Evolutionary conservation across 1,139 yeast species (phyloP).

Genomic region (Scheffersomyces stambukii): DNA sequence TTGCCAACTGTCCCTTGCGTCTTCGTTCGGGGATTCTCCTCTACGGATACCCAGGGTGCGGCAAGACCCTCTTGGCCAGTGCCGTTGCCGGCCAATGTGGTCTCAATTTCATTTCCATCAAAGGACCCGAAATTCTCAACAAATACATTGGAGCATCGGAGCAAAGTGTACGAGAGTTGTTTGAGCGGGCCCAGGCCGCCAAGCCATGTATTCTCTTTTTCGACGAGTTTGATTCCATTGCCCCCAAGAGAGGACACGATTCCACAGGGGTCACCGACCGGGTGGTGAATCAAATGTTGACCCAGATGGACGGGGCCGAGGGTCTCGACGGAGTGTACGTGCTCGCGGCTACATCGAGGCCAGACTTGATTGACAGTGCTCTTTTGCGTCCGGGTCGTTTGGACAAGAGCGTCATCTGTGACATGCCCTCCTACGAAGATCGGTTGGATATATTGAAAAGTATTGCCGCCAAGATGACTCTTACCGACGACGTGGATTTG

Average conservation of each 20-base stretch:
- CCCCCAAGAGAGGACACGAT: slow-evolving; percentile 97
- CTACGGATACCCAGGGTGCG: slow-evolving; percentile 98
- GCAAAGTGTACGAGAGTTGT: slow-evolving; percentile 87
- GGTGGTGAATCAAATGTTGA: slow-evolving; percentile 93
- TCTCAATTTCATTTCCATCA: slow-evolving; percentile 84
- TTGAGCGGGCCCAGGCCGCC: slow-evolving; percentile 91
- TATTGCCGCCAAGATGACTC: slow-evolving; percentile 54
- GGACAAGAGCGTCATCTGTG: slow-evolving; percentile 88
- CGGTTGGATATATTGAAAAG: slow-evolving; percentile 69
- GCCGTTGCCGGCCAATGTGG: slow-evolving; percentile 97
- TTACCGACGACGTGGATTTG: slow-evolving; percentile 50
- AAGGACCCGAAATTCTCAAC: slow-evolving; percentile 94
- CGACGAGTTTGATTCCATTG: slow-evolving; percentile 96
- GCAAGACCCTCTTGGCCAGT: slow-evolving; percentile 87
- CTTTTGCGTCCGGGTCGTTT: slow-evolving; percentile 91
- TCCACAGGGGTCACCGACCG: slow-evolving; percentile 97
- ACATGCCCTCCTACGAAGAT: slow-evolving; percentile 71
- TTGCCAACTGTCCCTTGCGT: slow-evolving; percentile 80
- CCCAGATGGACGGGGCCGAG: slow-evolving; percentile 99
- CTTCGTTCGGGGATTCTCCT: slow-evolving; percentile 84
- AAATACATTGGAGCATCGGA: slow-evolving; percentile 98
- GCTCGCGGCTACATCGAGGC: slow-evolving; percentile 92
- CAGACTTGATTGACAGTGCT: slow-evolving; percentile 94
- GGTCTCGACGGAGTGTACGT: slow-evolving; percentile 96
- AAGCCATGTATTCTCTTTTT: slow-evolving; percentile 92